Evolutionary conservation across 306 rosid species (phyloP).

Genomic region (Pterocarpus santalinus): DNA sequence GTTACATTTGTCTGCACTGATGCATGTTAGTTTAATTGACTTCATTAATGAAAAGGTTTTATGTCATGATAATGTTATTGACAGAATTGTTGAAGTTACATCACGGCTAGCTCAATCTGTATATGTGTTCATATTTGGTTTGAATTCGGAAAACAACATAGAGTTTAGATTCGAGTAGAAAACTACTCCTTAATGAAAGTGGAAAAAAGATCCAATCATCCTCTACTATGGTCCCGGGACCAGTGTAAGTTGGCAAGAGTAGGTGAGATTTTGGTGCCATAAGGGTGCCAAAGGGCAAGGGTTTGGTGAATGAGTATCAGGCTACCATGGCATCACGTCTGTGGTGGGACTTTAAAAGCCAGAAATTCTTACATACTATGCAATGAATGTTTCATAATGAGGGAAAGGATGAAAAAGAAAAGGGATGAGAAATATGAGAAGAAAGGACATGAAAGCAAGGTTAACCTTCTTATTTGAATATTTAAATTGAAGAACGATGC

Average conservation of each 20-base stretch:
- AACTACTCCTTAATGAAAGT: background rate
- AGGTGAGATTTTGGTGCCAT: conserved; percentile 26
- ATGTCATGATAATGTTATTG: background rate
- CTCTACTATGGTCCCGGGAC: conserved; percentile 7
- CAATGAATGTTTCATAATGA: too few relatives aligned
- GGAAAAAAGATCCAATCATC: background rate
- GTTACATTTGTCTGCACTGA: background rate
- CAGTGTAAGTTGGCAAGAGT: conserved; percentile 20
- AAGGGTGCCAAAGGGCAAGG: background rate
- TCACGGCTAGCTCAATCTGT: background rate
- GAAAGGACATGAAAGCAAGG: too few relatives aligned
- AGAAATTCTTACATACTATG: background rate
- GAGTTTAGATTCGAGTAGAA: background rate
- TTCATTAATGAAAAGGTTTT: background rate
- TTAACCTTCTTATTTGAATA: too few relatives aligned
- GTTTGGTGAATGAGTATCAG: background rate
- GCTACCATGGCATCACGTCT: background rate
- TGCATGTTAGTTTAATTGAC: background rate
- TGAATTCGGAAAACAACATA: conserved; percentile 3
- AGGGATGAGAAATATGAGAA: too few relatives aligned
- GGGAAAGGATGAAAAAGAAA: too few relatives aligned
- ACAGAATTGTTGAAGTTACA: conserved; percentile 12
- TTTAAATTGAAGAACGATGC: too few relatives aligned
- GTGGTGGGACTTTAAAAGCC: background rate
- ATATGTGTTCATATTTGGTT: conserved; percentile 8